phyloP scores from a whole-genome alignment of 148 eudicot species.

The Spergularia marina region DNA sequence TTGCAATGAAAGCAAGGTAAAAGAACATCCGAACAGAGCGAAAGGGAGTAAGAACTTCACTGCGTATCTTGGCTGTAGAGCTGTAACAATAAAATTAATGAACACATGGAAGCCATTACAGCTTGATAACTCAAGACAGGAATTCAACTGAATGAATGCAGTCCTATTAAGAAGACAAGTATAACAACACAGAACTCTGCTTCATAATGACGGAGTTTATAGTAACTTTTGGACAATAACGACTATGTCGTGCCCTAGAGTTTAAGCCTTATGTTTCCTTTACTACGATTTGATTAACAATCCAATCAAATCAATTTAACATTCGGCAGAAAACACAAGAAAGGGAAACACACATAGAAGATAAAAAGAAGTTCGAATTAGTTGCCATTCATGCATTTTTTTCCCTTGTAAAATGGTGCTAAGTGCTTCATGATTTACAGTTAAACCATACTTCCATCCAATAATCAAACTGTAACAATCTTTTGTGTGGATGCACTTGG shows the following conservation, averaged over 20 bases:
- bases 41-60: slow-evolving; percentile 95
- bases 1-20: slow-evolving; percentile 90
- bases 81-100: slow-evolving; percentile 54
- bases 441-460: no score
- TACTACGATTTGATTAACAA: not conserved
- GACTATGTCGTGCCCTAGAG: not conserved
- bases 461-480: no score
- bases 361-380: no score
- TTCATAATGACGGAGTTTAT: not conserved
- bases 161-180: not conserved
- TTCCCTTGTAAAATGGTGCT: no score
- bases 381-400: no score
- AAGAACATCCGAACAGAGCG: slow-evolving; percentile 96
- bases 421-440: no score
- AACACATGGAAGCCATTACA: slow-evolving; percentile 33
- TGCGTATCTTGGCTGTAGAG: slow-evolving; percentile 83
- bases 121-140: slow-evolving; percentile 25
- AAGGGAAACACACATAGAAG: no score
- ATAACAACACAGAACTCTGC: not conserved
- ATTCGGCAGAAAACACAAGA: no score
- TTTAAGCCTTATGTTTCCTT: not conserved
- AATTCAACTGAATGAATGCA: slow-evolving; percentile 1
- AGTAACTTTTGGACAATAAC: not conserved
- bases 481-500: no score
- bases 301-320: not conserved